Conservation (phyloP, 768 basidiomycete species). For the Mycena belliarum region DNA sequence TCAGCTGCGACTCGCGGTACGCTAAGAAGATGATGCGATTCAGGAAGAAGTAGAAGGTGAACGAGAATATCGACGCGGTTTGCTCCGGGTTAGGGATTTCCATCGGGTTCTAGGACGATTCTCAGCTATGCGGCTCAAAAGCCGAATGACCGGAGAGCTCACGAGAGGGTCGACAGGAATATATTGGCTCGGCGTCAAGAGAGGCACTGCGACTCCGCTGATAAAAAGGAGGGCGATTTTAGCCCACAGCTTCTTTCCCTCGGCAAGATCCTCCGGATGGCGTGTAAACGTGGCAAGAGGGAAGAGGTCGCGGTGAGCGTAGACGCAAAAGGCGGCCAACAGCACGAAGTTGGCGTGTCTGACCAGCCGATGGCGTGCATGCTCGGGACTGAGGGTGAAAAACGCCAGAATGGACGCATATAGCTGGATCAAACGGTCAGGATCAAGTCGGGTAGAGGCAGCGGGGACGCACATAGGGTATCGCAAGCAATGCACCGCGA, state of each 20-base stretch:
- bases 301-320: slow-evolving; percentile 56
- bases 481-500: not conserved
- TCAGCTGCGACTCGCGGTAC: slow-evolving; percentile 43
- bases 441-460: not conserved
- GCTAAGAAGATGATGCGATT: slow-evolving; percentile 50
- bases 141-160: not conserved
- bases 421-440: not conserved
- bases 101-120: slow-evolving; percentile 33
- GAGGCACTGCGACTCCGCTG: slow-evolving; percentile 49
- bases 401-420: slow-evolving; percentile 4
- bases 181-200: slow-evolving; percentile 54
- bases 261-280: slow-evolving; percentile 42
- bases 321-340: slow-evolving; percentile 40
- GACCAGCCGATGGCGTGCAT: slow-evolving; percentile 10
- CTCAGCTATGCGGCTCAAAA: not conserved
- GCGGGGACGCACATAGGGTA: not conserved
- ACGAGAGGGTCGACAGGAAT: slow-evolving; percentile 54
- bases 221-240: slow-evolving; percentile 45
- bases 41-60: slow-evolving; percentile 52
- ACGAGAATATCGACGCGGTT: slow-evolving; percentile 47
- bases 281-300: slow-evolving; percentile 55
- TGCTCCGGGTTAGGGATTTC: slow-evolving; percentile 44
- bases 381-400: not conserved
- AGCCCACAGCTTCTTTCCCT: slow-evolving; percentile 51
- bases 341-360: slow-evolving; percentile 31